Evolutionary conservation across 352 stramenopile species (phyloP).

Genomic region (Globisporangium rhizosaccharum): DNA sequence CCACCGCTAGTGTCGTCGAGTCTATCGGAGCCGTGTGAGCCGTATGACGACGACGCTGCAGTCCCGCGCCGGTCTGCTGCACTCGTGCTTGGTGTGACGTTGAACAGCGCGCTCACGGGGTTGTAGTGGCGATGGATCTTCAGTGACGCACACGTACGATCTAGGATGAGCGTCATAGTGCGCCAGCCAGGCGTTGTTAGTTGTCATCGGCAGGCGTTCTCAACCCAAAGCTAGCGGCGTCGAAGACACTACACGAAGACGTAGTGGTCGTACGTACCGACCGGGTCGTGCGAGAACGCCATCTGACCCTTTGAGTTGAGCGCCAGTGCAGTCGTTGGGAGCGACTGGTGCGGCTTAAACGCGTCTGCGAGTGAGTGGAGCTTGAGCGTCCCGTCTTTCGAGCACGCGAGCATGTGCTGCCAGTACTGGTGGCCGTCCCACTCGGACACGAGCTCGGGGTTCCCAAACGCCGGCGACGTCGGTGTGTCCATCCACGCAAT

Average conservation of each 20-base stretch:
- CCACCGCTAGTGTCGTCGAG: conserved; percentile 6
- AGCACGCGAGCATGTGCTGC: conserved; percentile 87
- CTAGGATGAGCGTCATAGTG: conserved; percentile 16
- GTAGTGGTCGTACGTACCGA: conserved; percentile 38
- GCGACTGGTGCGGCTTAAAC: conserved; percentile 76
- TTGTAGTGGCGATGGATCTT: conserved; percentile 76
- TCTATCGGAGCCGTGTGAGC: conserved; percentile 12
- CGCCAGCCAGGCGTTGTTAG: too few species aligned
- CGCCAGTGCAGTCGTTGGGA: conserved; percentile 64
- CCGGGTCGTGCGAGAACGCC: conserved; percentile 78
- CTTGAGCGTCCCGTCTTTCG: conserved; percentile 83
- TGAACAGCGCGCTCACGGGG: conserved; percentile 60
- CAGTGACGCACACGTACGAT: conserved; percentile 76
- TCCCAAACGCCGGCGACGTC: conserved; percentile 23
- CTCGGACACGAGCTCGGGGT: conserved; percentile 23
- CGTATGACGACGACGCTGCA: conserved; percentile 14
- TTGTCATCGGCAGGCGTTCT: too few species aligned
- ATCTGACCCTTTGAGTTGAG: conserved; percentile 79
- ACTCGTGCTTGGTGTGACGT: conserved; percentile 26
- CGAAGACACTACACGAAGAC: not conserved
- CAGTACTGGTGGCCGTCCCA: conserved; percentile 77
- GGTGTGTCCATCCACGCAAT: conserved; percentile 86
- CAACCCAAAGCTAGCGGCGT: too few species aligned
- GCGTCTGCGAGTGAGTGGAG: conserved; percentile 80
- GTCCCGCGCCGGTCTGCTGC: not conserved